These are phyloP conservation scores for Venturia effusa DNA, from an alignment of 2,329 filamentous ascomycete species.

Conservation along the genomic window DNA sequence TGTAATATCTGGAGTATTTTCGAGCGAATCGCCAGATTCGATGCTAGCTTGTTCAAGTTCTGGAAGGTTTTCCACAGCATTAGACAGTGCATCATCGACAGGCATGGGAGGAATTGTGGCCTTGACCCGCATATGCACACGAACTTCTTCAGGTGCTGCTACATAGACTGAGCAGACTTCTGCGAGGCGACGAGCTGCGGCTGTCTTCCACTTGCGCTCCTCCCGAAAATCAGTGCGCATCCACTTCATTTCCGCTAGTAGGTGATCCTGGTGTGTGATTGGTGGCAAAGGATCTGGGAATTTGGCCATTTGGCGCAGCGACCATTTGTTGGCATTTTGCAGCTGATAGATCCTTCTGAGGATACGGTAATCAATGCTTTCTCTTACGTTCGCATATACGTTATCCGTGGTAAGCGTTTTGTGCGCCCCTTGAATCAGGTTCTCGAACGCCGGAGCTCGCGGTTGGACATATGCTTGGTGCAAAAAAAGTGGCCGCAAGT, in stretches of 20 bases:
- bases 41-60: conserved; percentile 23
- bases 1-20: conserved; percentile 24
- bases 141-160: conserved; percentile 50
- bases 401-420: conserved; percentile 86
- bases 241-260: conserved; percentile 91
- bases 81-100: conserved; percentile 13
- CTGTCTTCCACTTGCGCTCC: conserved; percentile 87
- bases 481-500: conserved; percentile 51
- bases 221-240: conserved; percentile 94
- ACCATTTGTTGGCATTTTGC: conserved; percentile 88
- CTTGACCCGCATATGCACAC: conserved; percentile 59
- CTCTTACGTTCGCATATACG: conserved; percentile 69
- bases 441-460: conserved; percentile 45
- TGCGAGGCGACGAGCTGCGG: conserved; percentile 68
- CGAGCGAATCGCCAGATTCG: conserved; percentile 8
- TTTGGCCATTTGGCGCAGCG: conserved; percentile 76
- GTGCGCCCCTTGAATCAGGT: conserved; percentile 69
- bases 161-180: conserved; percentile 78
- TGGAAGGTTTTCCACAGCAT: conserved; percentile 25
- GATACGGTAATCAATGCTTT: conserved; percentile 79
- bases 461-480: conserved; percentile 47
- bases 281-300: conserved; percentile 69
- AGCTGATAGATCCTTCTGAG: conserved; percentile 79
- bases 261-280: conserved; percentile 70
- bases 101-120: conserved; percentile 24